Base-by-base conservation (phyloP, 225 moss, liverwort and hornwort species). In the Antitrichia curtipendula region DNA sequence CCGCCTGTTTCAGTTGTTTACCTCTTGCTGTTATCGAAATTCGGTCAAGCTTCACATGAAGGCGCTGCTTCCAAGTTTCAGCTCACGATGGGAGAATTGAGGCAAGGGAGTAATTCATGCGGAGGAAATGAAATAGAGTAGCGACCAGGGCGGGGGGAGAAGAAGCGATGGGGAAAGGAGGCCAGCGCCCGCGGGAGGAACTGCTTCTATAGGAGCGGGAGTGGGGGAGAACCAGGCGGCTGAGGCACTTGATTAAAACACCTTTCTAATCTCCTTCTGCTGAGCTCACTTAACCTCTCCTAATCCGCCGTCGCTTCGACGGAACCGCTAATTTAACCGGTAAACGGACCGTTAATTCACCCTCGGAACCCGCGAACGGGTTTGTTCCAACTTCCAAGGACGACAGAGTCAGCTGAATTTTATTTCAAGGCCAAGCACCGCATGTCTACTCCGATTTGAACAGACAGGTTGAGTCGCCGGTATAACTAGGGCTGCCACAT, bases 221-320 rank as follows among this genome's bases (percentile, higher is more conserved):
- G 36, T 7, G 6, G 27, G 66, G 38, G 70, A 77, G 70, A 85
- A 71, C 62, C 82, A 81, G 81, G 88, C 72, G 64, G 90, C 83
- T 86, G 58, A 73, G 64, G 58, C 50, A 36, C 52, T 76, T 40
- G 41, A 58, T 47, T 18, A 28, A 49, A 61, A 65, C 73, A 80
- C 90, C 74, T 43, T 85, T 85, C 81, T 90, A 76, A 90, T 87
- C 87, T 85, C 85, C 75, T 75, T 40, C 61, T 68, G 40, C 77
- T 60, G 29, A 77, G 50, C 81, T 50, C 38, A 19, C 60, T 34
- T 69, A 69, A 61, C 64, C 21, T 29, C 86, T 69, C 79, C 57
- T 73, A 40, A 84, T 54, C 82, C 54, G 38, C 41, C 69, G 52
- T 16, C 76, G 47, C 32, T 64, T 85, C 40, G 38, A 53, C 70